These are phyloP conservation scores for Fusarium illudens DNA, from an alignment of 2,329 filamentous ascomycete genomes.

Conservation along the genomic window DNA sequence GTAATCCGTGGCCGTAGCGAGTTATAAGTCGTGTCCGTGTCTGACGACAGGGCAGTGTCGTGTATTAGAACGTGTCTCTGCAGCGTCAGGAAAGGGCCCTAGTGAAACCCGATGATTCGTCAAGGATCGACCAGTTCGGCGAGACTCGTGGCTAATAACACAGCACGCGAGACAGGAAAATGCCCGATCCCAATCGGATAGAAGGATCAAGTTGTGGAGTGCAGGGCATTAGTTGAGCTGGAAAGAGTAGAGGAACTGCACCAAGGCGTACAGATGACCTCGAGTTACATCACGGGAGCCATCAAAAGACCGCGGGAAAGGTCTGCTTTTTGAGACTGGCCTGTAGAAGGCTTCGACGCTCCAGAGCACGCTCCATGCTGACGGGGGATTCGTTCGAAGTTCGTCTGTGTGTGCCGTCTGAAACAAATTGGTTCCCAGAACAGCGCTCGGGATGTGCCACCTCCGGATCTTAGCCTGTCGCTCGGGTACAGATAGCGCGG, in stretches of 20 bases:
- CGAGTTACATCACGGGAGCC: not conserved
- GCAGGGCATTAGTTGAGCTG: not conserved
- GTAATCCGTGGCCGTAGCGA: conserved; percentile 12
- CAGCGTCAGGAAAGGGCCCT: conserved; percentile 15
- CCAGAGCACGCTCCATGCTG: conserved; percentile 1
- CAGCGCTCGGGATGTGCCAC: conserved; percentile 44
- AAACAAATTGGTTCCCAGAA: conserved; percentile 38
- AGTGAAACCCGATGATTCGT: conserved; percentile 11
- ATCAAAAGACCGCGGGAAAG: conserved; percentile 17
- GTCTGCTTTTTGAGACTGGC: conserved; percentile 21
- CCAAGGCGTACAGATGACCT: not conserved
- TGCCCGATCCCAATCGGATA: conserved; percentile 15
- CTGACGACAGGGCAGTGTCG: conserved; percentile 5
- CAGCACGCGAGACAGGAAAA: conserved; percentile 10
- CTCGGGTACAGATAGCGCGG: conserved; percentile 26
- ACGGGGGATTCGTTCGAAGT: conserved; percentile 21
- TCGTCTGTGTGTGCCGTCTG: conserved; percentile 35
- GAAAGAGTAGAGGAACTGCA: not conserved
- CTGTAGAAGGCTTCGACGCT: not conserved
- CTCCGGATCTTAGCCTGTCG: conserved; percentile 42
- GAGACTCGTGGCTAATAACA: conserved; percentile 17
- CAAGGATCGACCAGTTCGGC: conserved; percentile 16
- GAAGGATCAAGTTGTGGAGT: not conserved
- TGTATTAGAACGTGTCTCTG: conserved; percentile 32
- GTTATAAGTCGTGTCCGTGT: conserved; percentile 22